Evolutionary conservation across 768 basidiomycete genomes (phyloP).

Genomic region (Dacryopinax primogenitus): DNA sequence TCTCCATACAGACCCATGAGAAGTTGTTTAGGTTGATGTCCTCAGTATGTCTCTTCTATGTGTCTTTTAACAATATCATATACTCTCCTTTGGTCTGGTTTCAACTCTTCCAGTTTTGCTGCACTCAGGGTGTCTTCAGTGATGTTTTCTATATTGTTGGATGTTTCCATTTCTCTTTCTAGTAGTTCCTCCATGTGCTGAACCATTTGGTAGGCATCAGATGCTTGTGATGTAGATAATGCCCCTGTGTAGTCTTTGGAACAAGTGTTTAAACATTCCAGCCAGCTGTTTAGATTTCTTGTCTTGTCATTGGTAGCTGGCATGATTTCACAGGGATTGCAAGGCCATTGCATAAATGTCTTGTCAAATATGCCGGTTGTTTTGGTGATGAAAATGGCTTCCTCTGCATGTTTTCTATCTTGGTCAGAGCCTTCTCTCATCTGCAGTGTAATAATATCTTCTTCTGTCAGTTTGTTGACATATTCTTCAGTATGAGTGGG

Average conservation of each 20-base stretch:
- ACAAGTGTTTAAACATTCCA: too few relatives aligned
- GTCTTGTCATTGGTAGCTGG: not conserved
- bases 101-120: conserved; percentile 17
- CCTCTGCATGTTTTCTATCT: not conserved
- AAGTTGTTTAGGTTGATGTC: conserved; percentile 23
- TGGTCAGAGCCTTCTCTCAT: not conserved
- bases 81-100: conserved; percentile 29
- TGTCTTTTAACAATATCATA: conserved; percentile 30
- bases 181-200: not conserved
- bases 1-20: conserved; percentile 32
- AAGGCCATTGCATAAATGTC: not conserved
- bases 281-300: not conserved
- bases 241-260: too few relatives aligned
- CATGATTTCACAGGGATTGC: not conserved
- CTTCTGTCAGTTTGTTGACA: not conserved
- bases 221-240: too few relatives aligned
- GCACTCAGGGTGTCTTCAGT: conserved; percentile 7
- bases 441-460: not conserved
- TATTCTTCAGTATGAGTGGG: too few relatives aligned
- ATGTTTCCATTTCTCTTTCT: not conserved
- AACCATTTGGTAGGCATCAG: too few relatives aligned
- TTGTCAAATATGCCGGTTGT: not conserved
- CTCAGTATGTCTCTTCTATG: conserved; percentile 18
- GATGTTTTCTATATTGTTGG: not conserved
- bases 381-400: not conserved